A percentile compares a stretch with the other conserved stretches of the same genome.
phyloP scores from a whole-genome alignment of 768 basidiomycete genomes.

The Russula vinacea region DNA sequence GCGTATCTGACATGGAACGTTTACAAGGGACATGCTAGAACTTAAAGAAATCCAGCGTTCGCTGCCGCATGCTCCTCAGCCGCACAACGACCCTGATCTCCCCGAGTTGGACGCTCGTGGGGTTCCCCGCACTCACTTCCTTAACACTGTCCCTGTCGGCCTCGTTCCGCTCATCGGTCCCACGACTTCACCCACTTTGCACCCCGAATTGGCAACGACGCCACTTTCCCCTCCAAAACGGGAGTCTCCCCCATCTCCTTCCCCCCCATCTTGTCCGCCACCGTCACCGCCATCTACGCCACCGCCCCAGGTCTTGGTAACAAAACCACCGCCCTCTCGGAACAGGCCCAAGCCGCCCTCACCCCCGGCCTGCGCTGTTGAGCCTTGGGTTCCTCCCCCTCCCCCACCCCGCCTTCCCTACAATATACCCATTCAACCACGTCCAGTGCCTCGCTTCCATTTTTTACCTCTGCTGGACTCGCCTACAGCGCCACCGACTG shows the following conservation, averaged over 20 bases:
- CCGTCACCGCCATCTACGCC: slow-evolving; percentile 25
- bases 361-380: not conserved
- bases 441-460: slow-evolving; percentile 24
- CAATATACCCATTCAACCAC: slow-evolving; percentile 22
- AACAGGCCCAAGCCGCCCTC: not conserved
- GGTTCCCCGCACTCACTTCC: slow-evolving; percentile 26
- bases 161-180: slow-evolving; percentile 27
- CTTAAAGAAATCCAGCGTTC: slow-evolving; percentile 31
- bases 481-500: not conserved
- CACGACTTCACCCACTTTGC: not conserved
- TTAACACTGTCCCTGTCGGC: slow-evolving; percentile 26
- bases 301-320: slow-evolving; percentile 2
- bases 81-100: slow-evolving; percentile 22
- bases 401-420: slow-evolving; percentile 26
- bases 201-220: not conserved
- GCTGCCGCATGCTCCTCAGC: slow-evolving; percentile 28
- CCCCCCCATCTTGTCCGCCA: slow-evolving; percentile 10
- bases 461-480: slow-evolving; percentile 28
- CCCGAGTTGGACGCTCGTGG: slow-evolving; percentile 20
- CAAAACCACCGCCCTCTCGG: not conserved
- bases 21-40: slow-evolving; percentile 30
- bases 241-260: slow-evolving; percentile 10
- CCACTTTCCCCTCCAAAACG: slow-evolving; percentile 1
- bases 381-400: slow-evolving; percentile 23
- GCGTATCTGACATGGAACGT: slow-evolving; percentile 5